A percentile compares a stretch with the other conserved stretches of the same genome.
These are phyloP conservation scores for Cyclocybe cylindracea DNA, from an alignment of 768 basidiomycete species.

Conservation along the genomic window DNA sequence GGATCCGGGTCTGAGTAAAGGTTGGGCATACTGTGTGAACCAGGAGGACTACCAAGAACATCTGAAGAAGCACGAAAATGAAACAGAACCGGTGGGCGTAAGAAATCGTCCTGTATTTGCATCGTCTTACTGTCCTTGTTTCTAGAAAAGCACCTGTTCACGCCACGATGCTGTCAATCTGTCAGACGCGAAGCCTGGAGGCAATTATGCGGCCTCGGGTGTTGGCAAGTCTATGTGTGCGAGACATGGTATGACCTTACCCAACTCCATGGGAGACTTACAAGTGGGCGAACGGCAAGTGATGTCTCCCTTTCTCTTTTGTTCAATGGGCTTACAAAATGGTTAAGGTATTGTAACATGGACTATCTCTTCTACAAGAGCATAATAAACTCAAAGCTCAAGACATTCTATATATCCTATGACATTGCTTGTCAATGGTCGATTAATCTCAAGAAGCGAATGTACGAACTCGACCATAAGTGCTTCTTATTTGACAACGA, in stretches of 20 bases:
- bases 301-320: not conserved
- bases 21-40: constrained; percentile 13
- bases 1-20: constrained; percentile 12
- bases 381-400: not conserved
- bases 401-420: constrained; percentile 23
- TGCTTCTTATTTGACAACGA: constrained; percentile 1
- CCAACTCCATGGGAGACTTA: constrained; percentile 26
- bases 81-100: constrained; percentile 21
- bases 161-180: constrained; percentile 28
- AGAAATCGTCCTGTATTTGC: not conserved
- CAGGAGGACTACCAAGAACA: constrained; percentile 6
- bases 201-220: constrained; percentile 25
- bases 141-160: constrained; percentile 30
- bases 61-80: constrained; percentile 10
- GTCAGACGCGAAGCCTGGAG: constrained; percentile 15
- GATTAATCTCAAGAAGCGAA: constrained; percentile 12
- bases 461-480: constrained; percentile 1
- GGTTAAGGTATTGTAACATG: constrained; percentile 31
- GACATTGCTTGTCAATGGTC: too few relatives aligned
- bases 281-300: constrained; percentile 34
- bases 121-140: not conserved
- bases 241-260: constrained; percentile 28
- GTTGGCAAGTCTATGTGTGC: constrained; percentile 27
- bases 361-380: constrained; percentile 25
- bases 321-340: not conserved